Base-by-base conservation (phyloP, 1,284 basidiomycete species). In the Sanguinoderma infundibulare region DNA sequence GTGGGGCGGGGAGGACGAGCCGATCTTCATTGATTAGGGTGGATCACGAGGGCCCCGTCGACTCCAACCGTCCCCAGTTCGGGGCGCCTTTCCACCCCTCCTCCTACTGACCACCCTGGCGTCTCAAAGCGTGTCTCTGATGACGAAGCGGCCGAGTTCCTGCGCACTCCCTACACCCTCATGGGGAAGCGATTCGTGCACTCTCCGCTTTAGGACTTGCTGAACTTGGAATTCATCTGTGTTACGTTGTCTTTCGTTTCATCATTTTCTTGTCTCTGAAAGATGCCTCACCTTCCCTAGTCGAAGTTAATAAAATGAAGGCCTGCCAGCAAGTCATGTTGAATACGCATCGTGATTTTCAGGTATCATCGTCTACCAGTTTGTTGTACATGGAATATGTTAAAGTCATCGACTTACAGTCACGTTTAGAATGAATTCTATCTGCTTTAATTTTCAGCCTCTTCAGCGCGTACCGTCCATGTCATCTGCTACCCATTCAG, bases 1-100 rank as follows among this genome's bases (percentile, higher is more conserved):
- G 38, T 74, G 72, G 28, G 73, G 72, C 38, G 77, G 74, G 35
- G 66, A 55, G 44, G 42, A 39, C 34, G 60, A 65, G 38, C 55
- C 58, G 6, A 56, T 61, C 38, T 22, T 60, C 20, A 49, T 65
- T n/a, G 63, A 65, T 10, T 65, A 53, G 39, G 44, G 35, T 7
- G 49, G 32, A 10, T 24, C n/a, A n/a, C n/a, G n/a, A n/a, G n/a
- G 24, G 3, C 15, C 5, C 12, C 26, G 17, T 50, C 20, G 28
- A 20, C 7, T 20, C n/a, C 8, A 24, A 44, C 12, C 26, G 22
- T 15, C 5, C 42, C 42, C 24, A 28, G 24, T 46, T 26, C 14
- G 17, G 42, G 24, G 17, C 42, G 42, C 12, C 14, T 26, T 46
- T 14, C 42, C 24, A 46, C 42, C 2, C 14, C 24, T 17, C 46